These are phyloP conservation scores for Rhynchospora pubera DNA, from an alignment of 176 grass and related monocot species.

Conservation along the genomic window DNA sequence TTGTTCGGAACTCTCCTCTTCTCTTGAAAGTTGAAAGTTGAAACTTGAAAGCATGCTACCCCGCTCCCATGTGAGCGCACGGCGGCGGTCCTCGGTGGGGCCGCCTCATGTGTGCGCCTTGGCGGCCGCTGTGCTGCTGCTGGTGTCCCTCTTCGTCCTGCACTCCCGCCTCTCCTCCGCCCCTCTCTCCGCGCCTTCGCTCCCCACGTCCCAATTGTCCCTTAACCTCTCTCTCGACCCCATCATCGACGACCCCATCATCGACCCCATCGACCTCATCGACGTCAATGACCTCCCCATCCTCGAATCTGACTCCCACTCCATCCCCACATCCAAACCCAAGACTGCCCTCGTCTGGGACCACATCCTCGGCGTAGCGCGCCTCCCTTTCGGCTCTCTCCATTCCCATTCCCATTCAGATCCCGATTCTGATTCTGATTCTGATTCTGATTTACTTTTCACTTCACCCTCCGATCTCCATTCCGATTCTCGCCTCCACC, in stretches of 20 bases:
- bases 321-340: neutral
- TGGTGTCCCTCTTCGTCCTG: constrained; percentile 74
- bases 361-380: constrained; percentile 65
- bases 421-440: constrained; percentile 17
- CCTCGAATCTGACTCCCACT: constrained; percentile 39
- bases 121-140: constrained; percentile 62
- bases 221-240: too few species aligned
- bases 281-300: constrained; percentile 63
- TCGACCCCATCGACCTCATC: constrained; percentile 71
- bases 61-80: constrained; percentile 57
- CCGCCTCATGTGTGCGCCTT: constrained; percentile 58
- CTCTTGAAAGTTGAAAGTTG: too few species aligned
- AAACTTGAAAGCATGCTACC: too few species aligned
- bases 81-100: constrained; percentile 58
- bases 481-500: constrained; percentile 6
- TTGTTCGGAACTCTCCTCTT: too few species aligned
- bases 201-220: too few species aligned
- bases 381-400: constrained; percentile 57
- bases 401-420: too few species aligned
- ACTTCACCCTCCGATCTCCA: too few species aligned
- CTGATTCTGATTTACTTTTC: neutral
- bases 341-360: constrained; percentile 60
- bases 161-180: constrained; percentile 56
- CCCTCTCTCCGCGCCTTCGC: constrained; percentile 37
- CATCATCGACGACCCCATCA: too few species aligned